These are phyloP conservation scores for Schizosaccharomyces osmophilus DNA, from an alignment of 805 yeast species.

Conservation along the genomic window DNA sequence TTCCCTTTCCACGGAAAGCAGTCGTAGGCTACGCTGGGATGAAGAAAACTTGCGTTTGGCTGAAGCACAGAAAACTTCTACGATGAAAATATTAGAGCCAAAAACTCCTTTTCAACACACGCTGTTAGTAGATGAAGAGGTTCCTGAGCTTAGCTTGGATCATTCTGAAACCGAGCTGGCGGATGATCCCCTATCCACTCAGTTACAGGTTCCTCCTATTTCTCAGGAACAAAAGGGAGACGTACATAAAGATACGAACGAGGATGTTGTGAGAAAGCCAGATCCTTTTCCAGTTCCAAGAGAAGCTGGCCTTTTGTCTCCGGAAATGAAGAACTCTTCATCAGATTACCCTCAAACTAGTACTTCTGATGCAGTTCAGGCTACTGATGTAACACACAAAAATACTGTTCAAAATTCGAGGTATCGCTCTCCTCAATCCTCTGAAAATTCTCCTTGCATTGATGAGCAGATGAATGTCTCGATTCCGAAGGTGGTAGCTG, in stretches of 20 bases:
- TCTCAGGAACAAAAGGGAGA: not conserved
- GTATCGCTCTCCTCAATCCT: no score
- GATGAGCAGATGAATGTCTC: no score
- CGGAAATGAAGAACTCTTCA: not conserved
- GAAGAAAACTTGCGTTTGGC: constrained; percentile 48
- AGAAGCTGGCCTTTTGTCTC: not conserved
- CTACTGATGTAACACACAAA: no score
- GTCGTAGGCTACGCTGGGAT: constrained; percentile 36
- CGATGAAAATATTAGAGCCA: constrained; percentile 78
- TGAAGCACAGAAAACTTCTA: constrained; percentile 47
- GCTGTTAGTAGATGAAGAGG: not conserved
- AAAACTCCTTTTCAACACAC: constrained; percentile 70
- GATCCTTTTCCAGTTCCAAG: not conserved
- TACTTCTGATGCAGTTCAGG: no score
- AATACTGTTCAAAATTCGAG: no score
- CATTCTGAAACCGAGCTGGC: not conserved
- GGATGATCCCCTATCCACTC: not conserved
- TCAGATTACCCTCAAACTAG: no score
- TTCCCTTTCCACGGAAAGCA: not conserved
- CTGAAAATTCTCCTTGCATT: no score
- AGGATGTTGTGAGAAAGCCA: not conserved
- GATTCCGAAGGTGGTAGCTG: no score
- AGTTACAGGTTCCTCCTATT: not conserved
- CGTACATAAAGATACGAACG: not conserved
- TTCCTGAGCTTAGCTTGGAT: not conserved